These are phyloP conservation scores for Rhizophagus prolifer DNA, from an alignment of 192 early-diverging fungal species.

Conservation along the genomic window DNA sequence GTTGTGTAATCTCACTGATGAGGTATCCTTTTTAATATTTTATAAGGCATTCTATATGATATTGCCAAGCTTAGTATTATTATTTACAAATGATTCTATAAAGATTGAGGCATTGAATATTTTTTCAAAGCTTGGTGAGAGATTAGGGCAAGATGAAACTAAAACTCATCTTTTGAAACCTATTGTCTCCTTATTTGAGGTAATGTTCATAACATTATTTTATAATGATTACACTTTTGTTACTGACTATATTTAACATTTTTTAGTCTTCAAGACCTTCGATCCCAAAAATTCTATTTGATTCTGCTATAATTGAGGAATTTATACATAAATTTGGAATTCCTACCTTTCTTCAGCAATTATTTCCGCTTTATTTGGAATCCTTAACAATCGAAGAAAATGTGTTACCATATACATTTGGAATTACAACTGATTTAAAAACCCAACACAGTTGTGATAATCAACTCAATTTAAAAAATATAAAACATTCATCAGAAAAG, in stretches of 20 bases:
- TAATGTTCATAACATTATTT: conserved; percentile 18
- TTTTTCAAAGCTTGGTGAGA: conserved; percentile 52
- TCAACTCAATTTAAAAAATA: conserved; percentile 18
- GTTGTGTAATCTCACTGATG: conserved; percentile 28
- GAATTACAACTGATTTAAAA: neutral
- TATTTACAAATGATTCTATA: conserved; percentile 48
- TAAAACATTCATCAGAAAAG: conserved; percentile 9
- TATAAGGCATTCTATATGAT: conserved; percentile 54
- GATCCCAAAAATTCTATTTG: conserved; percentile 47
- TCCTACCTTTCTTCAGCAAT: conserved; percentile 52
- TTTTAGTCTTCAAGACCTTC: conserved; percentile 48
- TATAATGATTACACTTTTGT: neutral
- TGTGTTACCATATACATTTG: neutral
- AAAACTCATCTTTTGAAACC: conserved; percentile 54
- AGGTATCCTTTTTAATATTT: conserved; percentile 33
- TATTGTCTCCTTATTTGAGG: conserved; percentile 60
- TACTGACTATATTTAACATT: neutral
- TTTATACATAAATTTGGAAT: conserved; percentile 53
- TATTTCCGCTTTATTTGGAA: conserved; percentile 58
- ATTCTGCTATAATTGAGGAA: conserved; percentile 38
- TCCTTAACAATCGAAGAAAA: conserved; percentile 48
- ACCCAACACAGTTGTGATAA: too few species aligned
- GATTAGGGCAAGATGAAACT: conserved; percentile 49
- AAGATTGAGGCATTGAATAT: conserved; percentile 48
- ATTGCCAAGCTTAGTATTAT: conserved; percentile 51